Base-by-base conservation (phyloP, 352 stramenopile species). In the Globisporangium iwayamae region DNA sequence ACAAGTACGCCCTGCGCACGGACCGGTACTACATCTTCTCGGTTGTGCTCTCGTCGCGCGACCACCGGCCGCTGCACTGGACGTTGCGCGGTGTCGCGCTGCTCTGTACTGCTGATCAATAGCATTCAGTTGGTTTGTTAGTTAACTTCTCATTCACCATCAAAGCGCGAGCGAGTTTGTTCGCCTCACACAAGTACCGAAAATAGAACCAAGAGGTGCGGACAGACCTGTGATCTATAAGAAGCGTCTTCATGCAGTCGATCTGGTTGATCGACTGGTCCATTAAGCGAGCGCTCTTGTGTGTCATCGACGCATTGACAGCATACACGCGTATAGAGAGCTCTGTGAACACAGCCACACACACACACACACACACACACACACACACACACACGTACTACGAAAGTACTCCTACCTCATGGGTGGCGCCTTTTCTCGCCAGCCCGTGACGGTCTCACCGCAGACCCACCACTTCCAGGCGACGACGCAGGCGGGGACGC, bases 1-100 rank as follows among this genome's bases (percentile, higher is more conserved):
- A 94, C 71, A 83, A 84, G 52, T 92, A 94, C 63, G 78, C 81
- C n/a, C 65, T 74, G 47, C 81, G 85, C 22, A 94, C 81, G 1
- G 83, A 92, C 63, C 77, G 79, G 9, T 83, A 91, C 68, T 87
- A 87, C 54, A 87, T 94, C 74, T 89, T 91, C 59, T 87, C 81
- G 2, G 70, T 94, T 4, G 69, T 78, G 13, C 73, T 94, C 34
- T 83, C 83, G n/a, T 89, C 85, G 11, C 71, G 83, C 65, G 85
- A 91, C 45, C 81, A 91, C 62, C 81, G 83, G 8, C 85, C 83
- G 34, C 62, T 90, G 55, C 81, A 94, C 63, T 94, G 85, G 85
- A 89, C 78, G 14, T 67, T 94, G 18, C 79, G 83, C 5, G 85
- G 83, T 20, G 85, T 92, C 34, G 85, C 85, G n/a, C 56, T 94